Percentiles rank a stretch among this genome's conserved stretches.
Conservation (phyloP, 352 stramenopile species). For the Phytophthora citricola region DNA sequence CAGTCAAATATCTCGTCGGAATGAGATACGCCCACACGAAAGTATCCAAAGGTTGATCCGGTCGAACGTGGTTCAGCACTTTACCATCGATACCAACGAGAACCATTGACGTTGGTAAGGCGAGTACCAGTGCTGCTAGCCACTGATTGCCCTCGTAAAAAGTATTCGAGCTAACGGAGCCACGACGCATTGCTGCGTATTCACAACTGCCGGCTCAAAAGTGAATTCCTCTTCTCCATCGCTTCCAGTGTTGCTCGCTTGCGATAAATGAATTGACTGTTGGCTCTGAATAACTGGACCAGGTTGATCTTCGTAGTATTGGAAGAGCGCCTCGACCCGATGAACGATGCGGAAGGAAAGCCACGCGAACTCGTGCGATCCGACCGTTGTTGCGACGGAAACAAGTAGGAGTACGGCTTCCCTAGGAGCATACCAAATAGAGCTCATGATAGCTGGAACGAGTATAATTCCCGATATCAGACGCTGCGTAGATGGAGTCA, state of each 20-base stretch:
- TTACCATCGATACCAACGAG: constrained; percentile 9
- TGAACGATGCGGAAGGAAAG: constrained; percentile 2
- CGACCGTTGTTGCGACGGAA: constrained; percentile 8
- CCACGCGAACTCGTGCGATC: constrained; percentile 10
- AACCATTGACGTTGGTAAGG: constrained; percentile 11
- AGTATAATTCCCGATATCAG: constrained; percentile 8
- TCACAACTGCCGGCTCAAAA: not conserved
- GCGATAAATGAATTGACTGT: constrained; percentile 7
- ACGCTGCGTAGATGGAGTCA: constrained; percentile 6
- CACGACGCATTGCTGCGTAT: constrained; percentile 5
- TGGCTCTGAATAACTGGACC: not conserved
- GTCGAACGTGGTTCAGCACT: constrained; percentile 1
- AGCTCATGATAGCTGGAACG: constrained; percentile 4
- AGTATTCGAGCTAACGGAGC: constrained; percentile 3
- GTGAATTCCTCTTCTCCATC: not conserved
- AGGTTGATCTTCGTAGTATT: constrained; percentile 8
- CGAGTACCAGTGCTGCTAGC: constrained; percentile 11
- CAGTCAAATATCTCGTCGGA: constrained; percentile 6
- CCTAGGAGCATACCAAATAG: constrained; percentile 9
- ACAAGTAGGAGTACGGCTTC: not conserved
- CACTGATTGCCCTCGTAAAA: constrained; percentile 8
- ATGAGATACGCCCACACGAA: constrained; percentile 13
- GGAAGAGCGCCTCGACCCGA: not conserved
- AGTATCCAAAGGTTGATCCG: constrained; percentile 4
- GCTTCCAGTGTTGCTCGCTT: not conserved